Conservation (phyloP, 73 alveolate genomes). For the Paraurostyla sp. region DNA sequence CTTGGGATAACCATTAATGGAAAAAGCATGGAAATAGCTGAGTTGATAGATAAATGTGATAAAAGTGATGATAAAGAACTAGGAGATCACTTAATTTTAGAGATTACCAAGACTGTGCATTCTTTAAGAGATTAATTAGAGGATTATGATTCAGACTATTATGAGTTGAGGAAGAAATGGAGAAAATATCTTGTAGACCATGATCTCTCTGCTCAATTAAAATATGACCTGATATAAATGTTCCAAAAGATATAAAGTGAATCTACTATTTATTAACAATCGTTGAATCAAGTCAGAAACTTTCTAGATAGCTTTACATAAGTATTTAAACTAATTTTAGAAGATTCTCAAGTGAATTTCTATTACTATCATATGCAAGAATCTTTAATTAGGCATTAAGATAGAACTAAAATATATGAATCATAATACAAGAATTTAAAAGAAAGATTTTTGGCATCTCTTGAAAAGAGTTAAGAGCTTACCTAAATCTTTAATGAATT, state of each 20-base stretch:
- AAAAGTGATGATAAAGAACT: neutral
- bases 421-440: neutral
- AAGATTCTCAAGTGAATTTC: neutral
- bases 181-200: neutral
- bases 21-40: neutral
- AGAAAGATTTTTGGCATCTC: neutral
- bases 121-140: neutral
- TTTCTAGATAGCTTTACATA: neutral
- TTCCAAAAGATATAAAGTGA: neutral
- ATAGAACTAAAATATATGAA: neutral
- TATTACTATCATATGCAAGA: neutral
- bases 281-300: neutral
- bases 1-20: neutral
- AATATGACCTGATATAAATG: neutral
- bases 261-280: neutral
- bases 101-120: neutral
- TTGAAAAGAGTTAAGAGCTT: neutral
- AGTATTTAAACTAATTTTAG: neutral
- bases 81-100: neutral
- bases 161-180: neutral
- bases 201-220: neutral
- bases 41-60: neutral
- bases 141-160: neutral
- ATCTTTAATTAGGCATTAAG: neutral
- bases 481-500: neutral